Evolutionary conservation across 2,329 filamentous ascomycete species (phyloP).

Genomic region (Pseudogymnoascus pannorum): DNA sequence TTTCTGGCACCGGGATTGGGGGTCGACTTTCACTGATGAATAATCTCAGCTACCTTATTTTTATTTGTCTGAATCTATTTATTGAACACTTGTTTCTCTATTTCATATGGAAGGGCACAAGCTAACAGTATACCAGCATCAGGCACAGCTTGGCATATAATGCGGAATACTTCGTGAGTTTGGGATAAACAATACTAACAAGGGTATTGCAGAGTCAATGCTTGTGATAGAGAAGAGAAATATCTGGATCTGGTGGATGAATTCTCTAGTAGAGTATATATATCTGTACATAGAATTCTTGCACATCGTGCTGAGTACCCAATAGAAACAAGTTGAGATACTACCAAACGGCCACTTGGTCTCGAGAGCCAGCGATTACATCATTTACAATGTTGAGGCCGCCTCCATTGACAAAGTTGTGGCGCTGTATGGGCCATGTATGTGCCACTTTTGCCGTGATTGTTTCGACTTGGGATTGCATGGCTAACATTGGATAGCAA

Average conservation of each 20-base stretch:
- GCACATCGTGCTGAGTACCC: constrained; percentile 31
- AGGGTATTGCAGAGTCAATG: constrained; percentile 63
- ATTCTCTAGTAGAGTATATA: constrained; percentile 78
- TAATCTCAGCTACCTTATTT: constrained; percentile 98
- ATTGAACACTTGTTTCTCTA: constrained; percentile 16
- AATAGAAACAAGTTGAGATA: constrained; percentile 78
- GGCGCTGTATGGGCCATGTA: constrained; percentile 86
- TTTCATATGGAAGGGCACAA: constrained; percentile 18
- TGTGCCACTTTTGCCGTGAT: constrained; percentile 30
- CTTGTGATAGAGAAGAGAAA: constrained; percentile 87
- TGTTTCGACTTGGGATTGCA: constrained; percentile 8
- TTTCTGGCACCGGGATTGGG: constrained; percentile 63
- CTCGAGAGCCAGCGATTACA: constrained; percentile 93
- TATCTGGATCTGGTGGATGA: constrained; percentile 73
- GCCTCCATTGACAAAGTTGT: constrained; percentile 84
- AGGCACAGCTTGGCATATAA: constrained; percentile 10
- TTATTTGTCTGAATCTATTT: constrained; percentile 66
- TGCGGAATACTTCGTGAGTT: constrained; percentile 15
- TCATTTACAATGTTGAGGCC: constrained; percentile 97
- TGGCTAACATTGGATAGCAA: constrained; percentile 50
- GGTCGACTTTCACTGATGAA: constrained; percentile 88
- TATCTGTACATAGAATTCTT: constrained; percentile 34
- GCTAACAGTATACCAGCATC: constrained; percentile 19
- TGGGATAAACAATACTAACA: constrained; percentile 3
- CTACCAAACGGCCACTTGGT: constrained; percentile 92